Base-by-base conservation (phyloP, 202 grass and related monocot genomes). In the Setaria viridis region DNA sequence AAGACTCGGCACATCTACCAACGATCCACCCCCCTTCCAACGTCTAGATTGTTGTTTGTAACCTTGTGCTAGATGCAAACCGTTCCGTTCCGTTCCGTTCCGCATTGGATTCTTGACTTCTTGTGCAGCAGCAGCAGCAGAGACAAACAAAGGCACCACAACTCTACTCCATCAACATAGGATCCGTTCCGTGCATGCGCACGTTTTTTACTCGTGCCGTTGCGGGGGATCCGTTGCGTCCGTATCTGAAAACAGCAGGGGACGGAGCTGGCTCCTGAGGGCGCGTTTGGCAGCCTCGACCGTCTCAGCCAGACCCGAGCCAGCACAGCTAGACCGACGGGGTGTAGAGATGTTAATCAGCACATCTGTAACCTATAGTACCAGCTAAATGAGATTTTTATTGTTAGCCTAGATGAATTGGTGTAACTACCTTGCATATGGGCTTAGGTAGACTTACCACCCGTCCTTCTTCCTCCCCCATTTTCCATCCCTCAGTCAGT, bases 71-170 rank as follows among this genome's bases (percentile, higher is more conserved):
- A 43, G 48, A 17, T 34, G 49, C 57, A 46, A 17, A 33, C 57
- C 58, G 58, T 59, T 25, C 1, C 29, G 15, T 19, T 33, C 59
- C 60, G 60, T 62, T 30, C 1, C 30, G 16, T 20, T 57, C 56
- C 7, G 66, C 85, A 81, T 87, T 65, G 86, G 86, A 88, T 88
- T 78, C 86, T 87, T 65, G 86, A 80, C 83, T 88, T 78, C 86
- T 83, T 59, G 30, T 45, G 25, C 13, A 72, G 9, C 37, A 29
- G 67, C 7, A 17, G 29, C 45, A 63, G 60, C 10, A 14, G 25
- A 14, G 29, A 20, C 7, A 42, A 25, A 60, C 13, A 67, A 77
- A 59, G 41, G 60, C 5, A 2, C 21, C 7, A 6, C 21, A 4
- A 12, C 59, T 32, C 25, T 13, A 14, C 6, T 11, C 16, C 55